Conservation (phyloP, 1,284 basidiomycete species). For the Ustilago xerochloae region DNA sequence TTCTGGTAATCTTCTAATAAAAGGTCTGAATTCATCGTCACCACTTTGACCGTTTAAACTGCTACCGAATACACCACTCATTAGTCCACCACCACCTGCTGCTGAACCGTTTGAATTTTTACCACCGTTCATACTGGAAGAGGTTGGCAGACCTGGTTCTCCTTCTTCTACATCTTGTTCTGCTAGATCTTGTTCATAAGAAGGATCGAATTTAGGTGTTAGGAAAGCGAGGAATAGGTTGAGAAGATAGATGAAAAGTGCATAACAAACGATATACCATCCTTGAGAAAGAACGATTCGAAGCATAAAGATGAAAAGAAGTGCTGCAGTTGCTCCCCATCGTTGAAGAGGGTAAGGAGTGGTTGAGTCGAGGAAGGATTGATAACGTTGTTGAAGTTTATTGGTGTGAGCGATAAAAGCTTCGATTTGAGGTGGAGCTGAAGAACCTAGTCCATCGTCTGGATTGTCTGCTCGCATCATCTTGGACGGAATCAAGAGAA, state of each 20-base stretch:
- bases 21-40: slow-evolving; percentile 74
- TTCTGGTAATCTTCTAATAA: slow-evolving; percentile 93
- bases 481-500: slow-evolving; percentile 1
- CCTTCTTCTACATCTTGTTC: slow-evolving; percentile 97
- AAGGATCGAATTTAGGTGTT: slow-evolving; percentile 95
- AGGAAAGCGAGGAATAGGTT: slow-evolving; percentile 84
- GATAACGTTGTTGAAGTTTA: slow-evolving; percentile 68
- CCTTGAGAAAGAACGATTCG: slow-evolving; percentile 88
- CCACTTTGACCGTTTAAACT: slow-evolving; percentile 69
- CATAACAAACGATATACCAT: slow-evolving; percentile 82
- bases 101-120: slow-evolving; percentile 10
- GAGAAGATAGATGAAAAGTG: slow-evolving; percentile 67
- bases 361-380: slow-evolving; percentile 86
- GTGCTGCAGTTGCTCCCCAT: slow-evolving; percentile 82
- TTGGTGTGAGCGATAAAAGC: slow-evolving; percentile 56
- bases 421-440: slow-evolving; percentile 49
- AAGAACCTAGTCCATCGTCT: slow-evolving; percentile 39
- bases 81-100: slow-evolving; percentile 52
- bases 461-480: slow-evolving; percentile 61
- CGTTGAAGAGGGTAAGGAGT: slow-evolving; percentile 89
- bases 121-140: background rate
- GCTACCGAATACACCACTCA: slow-evolving; percentile 67
- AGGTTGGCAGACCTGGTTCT: slow-evolving; percentile 71
- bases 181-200: slow-evolving; percentile 87
- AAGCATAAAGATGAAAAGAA: slow-evolving; percentile 83